phyloP scores from a whole-genome alignment of 768 basidiomycete species.

The Boletus sp. region DNA sequence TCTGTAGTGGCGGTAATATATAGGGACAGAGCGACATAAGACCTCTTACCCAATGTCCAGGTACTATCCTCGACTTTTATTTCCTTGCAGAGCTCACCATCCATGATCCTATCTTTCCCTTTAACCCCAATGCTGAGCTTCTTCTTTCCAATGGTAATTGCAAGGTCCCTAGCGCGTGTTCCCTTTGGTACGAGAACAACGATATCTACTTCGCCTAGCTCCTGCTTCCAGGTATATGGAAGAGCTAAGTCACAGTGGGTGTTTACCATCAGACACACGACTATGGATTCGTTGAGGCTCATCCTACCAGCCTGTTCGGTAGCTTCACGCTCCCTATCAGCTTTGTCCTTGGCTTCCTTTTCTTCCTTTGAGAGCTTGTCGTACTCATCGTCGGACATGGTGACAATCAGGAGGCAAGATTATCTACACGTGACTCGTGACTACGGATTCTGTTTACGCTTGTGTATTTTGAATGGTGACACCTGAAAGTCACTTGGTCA shows the following conservation, averaged over 20 bases:
- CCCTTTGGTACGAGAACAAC: slow-evolving; percentile 83
- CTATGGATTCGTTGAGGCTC: slow-evolving; percentile 12
- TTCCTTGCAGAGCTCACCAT: slow-evolving; percentile 90
- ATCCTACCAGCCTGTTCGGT: slow-evolving; percentile 81
- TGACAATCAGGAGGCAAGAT: slow-evolving; percentile 26
- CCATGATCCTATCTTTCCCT: slow-evolving; percentile 78
- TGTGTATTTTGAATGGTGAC: slow-evolving; percentile 32
- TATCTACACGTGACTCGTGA: slow-evolving; percentile 27
- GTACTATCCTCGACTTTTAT: slow-evolving; percentile 96
- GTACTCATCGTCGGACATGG: slow-evolving; percentile 52
- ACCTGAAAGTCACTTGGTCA: slow-evolving; percentile 14
- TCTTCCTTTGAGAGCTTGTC: slow-evolving; percentile 78
- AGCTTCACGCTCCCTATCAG: slow-evolving; percentile 64
- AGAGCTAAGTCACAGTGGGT: slow-evolving; percentile 50
- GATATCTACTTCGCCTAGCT: slow-evolving; percentile 84
- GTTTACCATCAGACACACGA: slow-evolving; percentile 18
- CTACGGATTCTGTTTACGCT: slow-evolving; percentile 27
- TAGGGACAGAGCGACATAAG: not conserved
- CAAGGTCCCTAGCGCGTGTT: slow-evolving; percentile 76
- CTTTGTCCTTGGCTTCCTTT: slow-evolving; percentile 68
- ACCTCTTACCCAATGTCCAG: slow-evolving; percentile 82
- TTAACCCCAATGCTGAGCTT: slow-evolving; percentile 83
- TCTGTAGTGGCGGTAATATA: slow-evolving; percentile 44
- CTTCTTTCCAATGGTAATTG: slow-evolving; percentile 75
- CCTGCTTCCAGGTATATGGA: slow-evolving; percentile 91